Conservation (phyloP, 2,329 filamentous ascomycete genomes). For the Gaeumannomyces tritici region DNA sequence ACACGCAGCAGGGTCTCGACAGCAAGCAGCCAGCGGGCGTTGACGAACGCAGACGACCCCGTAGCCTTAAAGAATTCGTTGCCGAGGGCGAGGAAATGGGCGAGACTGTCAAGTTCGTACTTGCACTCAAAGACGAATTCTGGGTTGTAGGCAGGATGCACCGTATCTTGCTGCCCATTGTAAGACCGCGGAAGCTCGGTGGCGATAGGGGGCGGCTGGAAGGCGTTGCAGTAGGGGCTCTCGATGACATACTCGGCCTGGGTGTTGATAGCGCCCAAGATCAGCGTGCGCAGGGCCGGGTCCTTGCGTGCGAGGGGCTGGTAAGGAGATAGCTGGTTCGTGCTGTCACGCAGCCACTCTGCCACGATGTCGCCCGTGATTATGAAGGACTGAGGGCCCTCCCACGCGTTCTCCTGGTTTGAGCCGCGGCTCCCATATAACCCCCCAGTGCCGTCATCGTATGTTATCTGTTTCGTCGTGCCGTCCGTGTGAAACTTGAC, state of each 20-base stretch:
- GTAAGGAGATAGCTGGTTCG: constrained; percentile 87
- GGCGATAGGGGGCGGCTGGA: constrained; percentile 85
- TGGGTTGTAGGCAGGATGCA: constrained; percentile 81
- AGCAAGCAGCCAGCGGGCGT: constrained; percentile 67
- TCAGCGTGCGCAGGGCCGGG: constrained; percentile 53
- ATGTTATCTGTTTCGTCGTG: constrained; percentile 17
- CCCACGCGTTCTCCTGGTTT: constrained; percentile 56
- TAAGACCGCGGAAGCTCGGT: constrained; percentile 55
- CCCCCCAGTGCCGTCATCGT: constrained; percentile 18
- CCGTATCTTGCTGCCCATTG: constrained; percentile 74
- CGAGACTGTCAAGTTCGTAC: constrained; percentile 93
- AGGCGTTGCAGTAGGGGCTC: constrained; percentile 95
- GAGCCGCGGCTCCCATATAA: constrained; percentile 17
- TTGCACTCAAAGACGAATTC: constrained; percentile 93
- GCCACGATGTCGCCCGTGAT: constrained; percentile 88
- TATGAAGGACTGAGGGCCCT: constrained; percentile 82
- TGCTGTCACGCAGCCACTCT: constrained; percentile 86
- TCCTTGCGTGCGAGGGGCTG: constrained; percentile 78
- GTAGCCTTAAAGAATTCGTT: constrained; percentile 84
- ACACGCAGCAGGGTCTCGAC: constrained; percentile 65
- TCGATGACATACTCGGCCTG: constrained; percentile 92
- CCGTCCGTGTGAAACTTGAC: constrained; percentile 76
- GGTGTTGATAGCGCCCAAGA: constrained; percentile 16
- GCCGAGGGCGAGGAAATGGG: constrained; percentile 75
- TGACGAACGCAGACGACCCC: constrained; percentile 68